Conservation (phyloP, 768 basidiomycete genomes). For the Coprinopsis marcescibilis region DNA sequence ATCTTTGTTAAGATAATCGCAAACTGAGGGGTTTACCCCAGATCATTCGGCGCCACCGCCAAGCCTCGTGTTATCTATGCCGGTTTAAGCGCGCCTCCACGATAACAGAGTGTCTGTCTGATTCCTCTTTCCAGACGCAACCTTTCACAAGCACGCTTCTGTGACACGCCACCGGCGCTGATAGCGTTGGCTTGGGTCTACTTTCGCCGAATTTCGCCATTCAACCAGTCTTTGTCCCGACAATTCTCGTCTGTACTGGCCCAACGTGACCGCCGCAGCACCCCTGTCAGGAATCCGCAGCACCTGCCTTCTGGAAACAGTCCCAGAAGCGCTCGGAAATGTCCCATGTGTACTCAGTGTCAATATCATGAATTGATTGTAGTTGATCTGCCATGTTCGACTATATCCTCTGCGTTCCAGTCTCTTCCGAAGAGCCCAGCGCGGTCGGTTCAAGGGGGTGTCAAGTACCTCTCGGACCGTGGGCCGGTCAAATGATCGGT, state of each 20-base stretch:
- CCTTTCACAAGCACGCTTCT: not conserved
- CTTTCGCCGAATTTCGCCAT: constrained; percentile 2
- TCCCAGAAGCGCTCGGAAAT: too few relatives aligned
- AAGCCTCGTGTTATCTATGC: constrained; percentile 1
- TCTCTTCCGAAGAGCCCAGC: too few relatives aligned
- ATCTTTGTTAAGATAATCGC: not conserved
- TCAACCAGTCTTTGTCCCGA: not conserved
- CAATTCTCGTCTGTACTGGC: not conserved
- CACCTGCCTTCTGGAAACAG: too few relatives aligned
- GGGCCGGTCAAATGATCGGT: too few relatives aligned
- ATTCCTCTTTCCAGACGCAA: not conserved
- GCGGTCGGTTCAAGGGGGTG: too few relatives aligned
- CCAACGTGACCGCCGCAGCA: not conserved
- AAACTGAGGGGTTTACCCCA: constrained; percentile 4
- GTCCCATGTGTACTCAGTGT: too few relatives aligned
- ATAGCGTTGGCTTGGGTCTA: not conserved
- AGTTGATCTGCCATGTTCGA: too few relatives aligned
- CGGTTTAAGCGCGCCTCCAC: not conserved
- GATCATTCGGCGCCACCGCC: not conserved
- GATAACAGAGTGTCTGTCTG: not conserved
- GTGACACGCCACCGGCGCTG: constrained; percentile 2
- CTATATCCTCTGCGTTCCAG: too few relatives aligned
- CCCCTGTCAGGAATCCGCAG: not conserved
- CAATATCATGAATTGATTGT: too few relatives aligned
- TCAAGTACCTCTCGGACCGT: too few relatives aligned